Conservation (phyloP, 305 asterid species). For the Stenogyne calaminthoides region DNA sequence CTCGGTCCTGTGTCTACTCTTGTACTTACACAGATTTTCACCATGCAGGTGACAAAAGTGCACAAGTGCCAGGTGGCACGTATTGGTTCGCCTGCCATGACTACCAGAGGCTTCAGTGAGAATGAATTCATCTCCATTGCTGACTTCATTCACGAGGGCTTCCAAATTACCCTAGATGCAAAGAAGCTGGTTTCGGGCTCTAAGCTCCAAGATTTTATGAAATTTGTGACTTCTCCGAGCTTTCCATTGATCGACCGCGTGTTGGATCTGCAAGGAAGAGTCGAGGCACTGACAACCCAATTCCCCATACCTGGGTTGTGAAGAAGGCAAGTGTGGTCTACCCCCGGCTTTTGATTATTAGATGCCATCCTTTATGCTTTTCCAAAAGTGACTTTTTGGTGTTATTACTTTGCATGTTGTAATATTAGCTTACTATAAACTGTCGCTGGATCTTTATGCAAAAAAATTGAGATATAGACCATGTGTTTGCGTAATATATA, state of each 20-base stretch:
- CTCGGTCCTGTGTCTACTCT: too few species aligned
- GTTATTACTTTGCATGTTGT: constrained; percentile 17
- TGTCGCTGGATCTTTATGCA: constrained; percentile 12
- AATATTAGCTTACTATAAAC: background rate
- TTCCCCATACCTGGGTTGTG: constrained; percentile 89
- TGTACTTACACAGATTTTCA: background rate
- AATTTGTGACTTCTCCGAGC: constrained; percentile 59
- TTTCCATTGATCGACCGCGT: constrained; percentile 62
- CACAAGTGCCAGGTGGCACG: constrained; percentile 96
- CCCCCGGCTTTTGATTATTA: background rate
- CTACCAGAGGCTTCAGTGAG: constrained; percentile 82
- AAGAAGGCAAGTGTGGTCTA: constrained; percentile 30
- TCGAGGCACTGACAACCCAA: constrained; percentile 71
- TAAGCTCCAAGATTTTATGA: constrained; percentile 85
- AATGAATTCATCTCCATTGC: constrained; percentile 67
- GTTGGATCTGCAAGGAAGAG: constrained; percentile 58
- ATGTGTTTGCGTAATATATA: background rate
- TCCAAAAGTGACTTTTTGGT: background rate
- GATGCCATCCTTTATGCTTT: background rate
- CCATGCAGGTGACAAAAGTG: constrained; percentile 81
- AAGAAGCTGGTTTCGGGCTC: constrained; percentile 65
- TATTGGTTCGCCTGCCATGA: constrained; percentile 98
- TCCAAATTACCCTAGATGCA: constrained; percentile 75
- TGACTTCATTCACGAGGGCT: constrained; percentile 89
- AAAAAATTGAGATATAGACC: background rate